Evolutionary conservation across 768 basidiomycete species (phyloP).

Genomic region (Tylopilus intermedius): DNA sequence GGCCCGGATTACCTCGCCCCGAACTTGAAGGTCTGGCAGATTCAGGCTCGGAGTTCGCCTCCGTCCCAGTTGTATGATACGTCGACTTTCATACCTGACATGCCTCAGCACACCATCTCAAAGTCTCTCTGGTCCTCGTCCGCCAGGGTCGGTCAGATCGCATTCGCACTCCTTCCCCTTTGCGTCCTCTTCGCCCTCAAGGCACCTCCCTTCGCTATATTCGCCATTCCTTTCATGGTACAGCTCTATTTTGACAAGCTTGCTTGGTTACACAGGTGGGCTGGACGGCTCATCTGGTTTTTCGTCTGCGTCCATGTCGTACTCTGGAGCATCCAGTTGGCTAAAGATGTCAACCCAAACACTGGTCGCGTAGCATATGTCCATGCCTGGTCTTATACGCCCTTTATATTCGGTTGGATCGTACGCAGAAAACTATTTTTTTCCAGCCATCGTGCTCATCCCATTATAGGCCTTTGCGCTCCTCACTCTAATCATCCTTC

Average conservation of each 20-base stretch:
- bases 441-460: conserved; percentile 4
- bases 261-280: conserved; percentile 65
- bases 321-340: conserved; percentile 67
- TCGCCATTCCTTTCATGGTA: conserved; percentile 56
- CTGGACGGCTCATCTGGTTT: conserved; percentile 65
- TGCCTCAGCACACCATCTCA: conserved; percentile 54
- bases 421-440: conserved; percentile 32
- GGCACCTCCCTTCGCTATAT: conserved; percentile 64
- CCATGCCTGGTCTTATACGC: conserved; percentile 53
- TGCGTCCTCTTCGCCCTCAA: conserved; percentile 69
- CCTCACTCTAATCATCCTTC: conserved; percentile 48
- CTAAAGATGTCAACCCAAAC: conserved; percentile 41
- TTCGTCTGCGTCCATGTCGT: conserved; percentile 55
- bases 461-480: conserved; percentile 46
- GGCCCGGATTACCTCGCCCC: conserved; percentile 70
- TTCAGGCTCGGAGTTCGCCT: conserved; percentile 19
- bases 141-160: conserved; percentile 61
- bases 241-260: conserved; percentile 76
- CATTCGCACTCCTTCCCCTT: conserved; percentile 68
- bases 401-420: conserved; percentile 60
- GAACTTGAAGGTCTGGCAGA: conserved; percentile 40
- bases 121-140: conserved; percentile 72
- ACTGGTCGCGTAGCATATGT: conserved; percentile 41
- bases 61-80: conserved; percentile 27
- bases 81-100: conserved; percentile 33